Evolutionary conservation across 2,329 filamentous ascomycete genomes (phyloP).

Genomic region (Colletotrichum limetticola): DNA sequence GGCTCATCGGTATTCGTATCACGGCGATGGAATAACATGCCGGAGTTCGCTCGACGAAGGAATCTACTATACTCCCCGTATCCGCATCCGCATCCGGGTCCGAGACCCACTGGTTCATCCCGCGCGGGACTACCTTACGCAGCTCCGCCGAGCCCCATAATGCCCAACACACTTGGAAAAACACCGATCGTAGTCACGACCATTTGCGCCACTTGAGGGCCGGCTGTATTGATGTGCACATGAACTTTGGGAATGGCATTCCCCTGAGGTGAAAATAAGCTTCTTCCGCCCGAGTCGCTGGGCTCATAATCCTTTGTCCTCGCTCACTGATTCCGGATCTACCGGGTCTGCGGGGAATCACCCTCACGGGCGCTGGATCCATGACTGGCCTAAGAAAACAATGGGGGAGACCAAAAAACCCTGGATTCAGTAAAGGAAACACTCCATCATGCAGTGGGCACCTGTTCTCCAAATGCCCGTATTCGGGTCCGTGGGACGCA

Average conservation of each 20-base stretch:
- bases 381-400: too few relatives aligned
- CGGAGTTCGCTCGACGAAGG: not conserved
- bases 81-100: constrained; percentile 28
- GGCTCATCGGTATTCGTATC: not conserved
- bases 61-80: constrained; percentile 7
- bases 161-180: not conserved
- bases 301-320: not conserved
- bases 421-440: not conserved
- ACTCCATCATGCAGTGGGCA: not conserved
- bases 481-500: constrained; percentile 20
- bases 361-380: not conserved
- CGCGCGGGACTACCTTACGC: not conserved
- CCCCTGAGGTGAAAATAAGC: constrained; percentile 2
- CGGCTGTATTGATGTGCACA: too few relatives aligned
- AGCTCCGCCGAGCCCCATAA: not conserved
- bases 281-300: constrained; percentile 1
- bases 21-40: not conserved
- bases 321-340: not conserved
- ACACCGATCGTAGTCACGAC: not conserved
- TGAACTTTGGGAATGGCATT: too few relatives aligned
- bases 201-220: not conserved
- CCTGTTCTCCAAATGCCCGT: not conserved
- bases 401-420: too few relatives aligned
- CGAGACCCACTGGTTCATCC: not conserved
- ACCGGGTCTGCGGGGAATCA: not conserved